Evolutionary conservation across 2,329 filamentous ascomycete genomes (phyloP), one percentile per base, ranked within the genome.

Genomic region (Tympanopsis confertula): DNA sequence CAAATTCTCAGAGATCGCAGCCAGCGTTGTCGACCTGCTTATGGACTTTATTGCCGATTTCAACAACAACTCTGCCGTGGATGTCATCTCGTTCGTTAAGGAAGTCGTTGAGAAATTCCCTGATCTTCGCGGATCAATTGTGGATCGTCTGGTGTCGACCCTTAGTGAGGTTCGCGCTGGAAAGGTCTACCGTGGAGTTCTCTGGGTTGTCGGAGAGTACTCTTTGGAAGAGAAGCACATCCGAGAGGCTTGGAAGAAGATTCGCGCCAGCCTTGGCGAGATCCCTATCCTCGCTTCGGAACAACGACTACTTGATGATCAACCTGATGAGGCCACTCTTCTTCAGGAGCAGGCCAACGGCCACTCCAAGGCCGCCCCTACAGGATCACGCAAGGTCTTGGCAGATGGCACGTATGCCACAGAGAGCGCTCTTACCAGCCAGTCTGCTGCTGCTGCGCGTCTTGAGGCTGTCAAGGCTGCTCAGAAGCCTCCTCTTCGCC

Each of bases 1-100:
- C 69, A 95, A 94, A 56, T 96, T 96, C 66, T 96, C 91, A 10
- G 89, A 98, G 61, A 89, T 98, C 44, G 91, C 91, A 19, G 85
- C 89, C 35, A 96, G 86, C 54, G 91, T 98, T 13, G 91, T 98
- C 39, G 91, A 91, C 46, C 74, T 95, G 33, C 73, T 98, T 38
- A 98, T 98, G 91, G 91, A 98, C 61, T 96, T 96, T 56, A 95
- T 98, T 52, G 86, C 85, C 37, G 91, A 98, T 58, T 95, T 96
- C 58, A 96, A 94, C 68, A 95, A 94, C 54, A 83, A 85, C 33
- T 94, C 89, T 2, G 91, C 91, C 1, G 86, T 98, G 20, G 91
- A 98, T 59, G 89, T 98, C 38, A 96, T 98, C 54, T 88, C 86
- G 39, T 98, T 98, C 54, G 88, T 98, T 45, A 98, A 98, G 63